Evolutionary conservation across 2,329 filamentous ascomycete species (phyloP), one percentile per base, ranked within the genome.

Genomic region (Reticulascus tulasneorum): DNA sequence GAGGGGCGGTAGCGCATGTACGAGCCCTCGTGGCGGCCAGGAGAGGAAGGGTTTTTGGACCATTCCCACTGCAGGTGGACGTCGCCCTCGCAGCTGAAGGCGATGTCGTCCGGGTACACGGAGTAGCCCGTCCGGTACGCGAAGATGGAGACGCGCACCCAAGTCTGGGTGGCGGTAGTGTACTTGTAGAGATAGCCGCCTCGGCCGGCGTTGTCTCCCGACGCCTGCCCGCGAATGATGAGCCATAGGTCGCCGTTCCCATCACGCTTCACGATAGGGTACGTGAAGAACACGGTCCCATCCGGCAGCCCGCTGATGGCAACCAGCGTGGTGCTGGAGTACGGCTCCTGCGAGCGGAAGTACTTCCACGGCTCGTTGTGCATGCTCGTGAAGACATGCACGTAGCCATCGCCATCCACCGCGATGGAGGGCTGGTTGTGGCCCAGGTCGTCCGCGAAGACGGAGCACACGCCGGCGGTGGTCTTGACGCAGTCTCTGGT

Each of bases 311-410:
- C 42, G 4, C 35, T 32, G 26, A 47, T 50, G 7, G 17, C 32
- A 15, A 50, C 40, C 19, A 49, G 36, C 7, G 52, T 33, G 8
- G 38, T 50, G 20, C 45, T 38, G 24, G 46, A 50, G 17, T 49
- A 48, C 3, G 50, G 35, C 7, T 42, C 35, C 4, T 29, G 20
- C 1, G 50, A 53, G 9, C 50, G 44, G 23, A 46, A 53, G 35
- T 53, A 53, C 20, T 45, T 47, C 50, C 50, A 53, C 1, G 31
- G 29, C 16, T 52, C 47, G 6, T 53, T 51, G 37, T 53, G 50
- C 50, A 53, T 53, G 41, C 50, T 51, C 3, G 50, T 53, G 22
- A 53, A 53, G 17, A 53, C 44, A 23, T 53, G 50, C 3, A 52
- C 50, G 12, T 42, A 50, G 5, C 50, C 50, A n/a, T 53, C 38